Base-by-base conservation (phyloP, 306 rosid genomes). In the Lablab purpureus region DNA sequence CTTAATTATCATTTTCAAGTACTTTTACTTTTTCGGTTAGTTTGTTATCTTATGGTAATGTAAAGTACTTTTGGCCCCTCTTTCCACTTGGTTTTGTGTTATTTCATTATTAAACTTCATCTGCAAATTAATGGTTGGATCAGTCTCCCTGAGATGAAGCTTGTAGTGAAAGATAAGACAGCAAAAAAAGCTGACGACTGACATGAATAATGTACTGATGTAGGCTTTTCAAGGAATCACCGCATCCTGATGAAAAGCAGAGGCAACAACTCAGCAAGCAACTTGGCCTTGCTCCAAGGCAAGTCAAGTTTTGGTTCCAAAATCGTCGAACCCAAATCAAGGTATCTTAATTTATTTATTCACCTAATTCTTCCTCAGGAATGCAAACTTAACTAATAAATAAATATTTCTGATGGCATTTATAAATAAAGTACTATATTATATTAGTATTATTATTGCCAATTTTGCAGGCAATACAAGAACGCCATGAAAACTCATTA, bases 281-380 rank as follows among this genome's bases (percentile, higher is more conserved):
- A 79, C 47, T 96, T 80, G 99, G 99, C 63, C 97, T 96, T 69
- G 93, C 98, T 71, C 92, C 99, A 0, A 84, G 98, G 50, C 99
- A 96, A 81, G 99, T 96, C 87, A 96, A 96, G 84, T 96, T 96
- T 79, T 96, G 99, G 99, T 96, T 96, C 83, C 99, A 96, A 84
- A 96, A 96, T 82, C 97, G 99, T 76, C 89, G 99, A 74, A 96
- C 99, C 75, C 99, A 96, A 84, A 93, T 96, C 83, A 96, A 96
- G 95, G 99, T 91, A 75, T 36, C 27, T 65, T 18, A 0, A 34
- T 64, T 18, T 10, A 2, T 64, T 64, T 65, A 34, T 41, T 41
- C 43, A 36, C 23, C 41, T 60, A 28, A 60, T 28, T 60, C 12
- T 25, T 12, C 27, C n/a, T 25, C 30, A 12, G 10, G 32, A 55